Base-by-base conservation (phyloP, 1,284 basidiomycete genomes). In the Pseudozyma pruni region DNA sequence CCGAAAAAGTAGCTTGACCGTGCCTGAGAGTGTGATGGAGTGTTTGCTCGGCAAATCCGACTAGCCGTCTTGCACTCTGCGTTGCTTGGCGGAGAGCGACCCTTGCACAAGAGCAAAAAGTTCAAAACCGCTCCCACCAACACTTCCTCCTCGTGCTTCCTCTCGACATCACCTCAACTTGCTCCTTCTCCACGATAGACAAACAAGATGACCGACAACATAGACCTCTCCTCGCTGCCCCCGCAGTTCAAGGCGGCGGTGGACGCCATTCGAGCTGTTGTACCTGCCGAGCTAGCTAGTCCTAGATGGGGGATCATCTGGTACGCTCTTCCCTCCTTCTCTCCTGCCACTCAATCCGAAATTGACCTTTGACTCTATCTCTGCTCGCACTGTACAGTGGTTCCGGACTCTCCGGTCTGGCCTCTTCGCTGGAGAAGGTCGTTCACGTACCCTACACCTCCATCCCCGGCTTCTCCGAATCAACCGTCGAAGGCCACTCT, bases 401-500 rank as follows among this genome's bases (percentile, higher is more conserved):
- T 1, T 75, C 72, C 0, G 76, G 76, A 3, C 49, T 78, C 14
- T 59, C 62, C 9, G 74, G 70, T 0, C 50, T 78, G 2, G 74
- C 63, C 0, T 66, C 58, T 2, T 49, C 53, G 25, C 56, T 78
- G 4, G 39, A 53, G 19, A 44, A 44, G 4, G 53, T 45, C 9
- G 63, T 78, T 4, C 62, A 74, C 29, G 61, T 78, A 0, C 58
- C 72, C 0, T 78, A 78, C 52, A 52, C 54, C 17, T 44, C 53
- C 1, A 76, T 78, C 35, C 74, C 76, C 1, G 75, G 72, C 7
- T 74, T 78, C 29, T 46, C 69, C 2, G 41, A 53, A 42, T 50
- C 29, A 11, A 53, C 75, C 88, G 91, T 92, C 10, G 83, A 83
- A 22, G 92, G 92, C 19, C 92, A 93, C 75, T 87, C 87, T 81